Evolutionary conservation across 2,329 filamentous ascomycete genomes (phyloP).

Genomic region (Phoma herbarum): DNA sequence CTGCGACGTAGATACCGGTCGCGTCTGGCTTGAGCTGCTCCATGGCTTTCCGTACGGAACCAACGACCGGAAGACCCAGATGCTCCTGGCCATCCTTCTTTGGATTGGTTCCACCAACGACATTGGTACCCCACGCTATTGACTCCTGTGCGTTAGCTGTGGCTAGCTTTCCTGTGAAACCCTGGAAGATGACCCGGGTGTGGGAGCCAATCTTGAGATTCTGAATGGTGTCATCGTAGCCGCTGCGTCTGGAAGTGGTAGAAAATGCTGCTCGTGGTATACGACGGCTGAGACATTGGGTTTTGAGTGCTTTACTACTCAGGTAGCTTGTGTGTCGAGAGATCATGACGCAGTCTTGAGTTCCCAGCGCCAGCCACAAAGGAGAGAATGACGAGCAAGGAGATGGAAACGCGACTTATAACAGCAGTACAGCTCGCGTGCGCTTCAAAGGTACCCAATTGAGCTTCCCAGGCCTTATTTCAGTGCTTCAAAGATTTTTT

Average conservation of each 20-base stretch:
- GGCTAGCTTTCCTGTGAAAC: conserved; percentile 73
- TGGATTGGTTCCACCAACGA: conserved; percentile 80
- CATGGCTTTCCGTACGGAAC: conserved; percentile 73
- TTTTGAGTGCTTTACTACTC: conserved; percentile 17
- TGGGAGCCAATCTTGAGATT: conserved; percentile 73
- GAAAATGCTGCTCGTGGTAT: conserved; percentile 39
- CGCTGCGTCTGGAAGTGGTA: conserved; percentile 42
- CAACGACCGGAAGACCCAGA: conserved; percentile 75
- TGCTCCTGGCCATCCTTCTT: conserved; percentile 60
- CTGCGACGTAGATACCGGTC: conserved; percentile 81
- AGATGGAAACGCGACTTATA: neutral
- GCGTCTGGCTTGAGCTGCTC: conserved; percentile 76
- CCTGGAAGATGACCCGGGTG: conserved; percentile 74
- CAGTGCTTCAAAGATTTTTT: conserved; percentile 1
- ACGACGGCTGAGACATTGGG: conserved; percentile 3
- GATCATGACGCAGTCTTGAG: conserved; percentile 13
- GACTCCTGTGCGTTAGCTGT: conserved; percentile 81
- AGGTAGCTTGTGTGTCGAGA: conserved; percentile 24
- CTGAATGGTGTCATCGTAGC: conserved; percentile 68
- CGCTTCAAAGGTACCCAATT: neutral
- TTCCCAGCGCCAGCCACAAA: neutral
- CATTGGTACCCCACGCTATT: conserved; percentile 78
- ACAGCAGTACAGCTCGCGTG: conserved; percentile 7
- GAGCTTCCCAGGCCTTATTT: conserved; percentile 3
- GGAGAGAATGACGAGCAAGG: neutral